Evolutionary conservation across 768 basidiomycete genomes (phyloP), one percentile per base, ranked within the genome.

Genomic region (Gymnopilus junonius): DNA sequence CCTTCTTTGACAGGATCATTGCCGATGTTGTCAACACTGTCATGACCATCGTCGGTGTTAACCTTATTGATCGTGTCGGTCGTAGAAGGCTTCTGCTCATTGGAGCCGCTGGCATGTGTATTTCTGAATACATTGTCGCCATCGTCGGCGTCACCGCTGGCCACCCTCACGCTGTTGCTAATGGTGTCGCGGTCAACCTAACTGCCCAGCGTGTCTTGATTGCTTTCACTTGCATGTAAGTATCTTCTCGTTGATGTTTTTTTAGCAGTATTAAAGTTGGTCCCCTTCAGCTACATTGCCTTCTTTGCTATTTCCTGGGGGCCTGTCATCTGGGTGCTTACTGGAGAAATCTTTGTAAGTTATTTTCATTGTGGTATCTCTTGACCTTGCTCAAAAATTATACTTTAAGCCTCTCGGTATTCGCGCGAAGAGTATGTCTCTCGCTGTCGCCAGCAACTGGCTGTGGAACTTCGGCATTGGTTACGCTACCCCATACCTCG

Each of bases 391-490:
- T 15, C 57, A 56, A 25, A 7, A 8, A 5, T 20, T n/a, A 10
- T 61, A 8, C 14, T 40, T 17, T 17, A 31, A 71, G 70, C 90
- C 91, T 39, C 87, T 91, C 62, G 83, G 85, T 64, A 83, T 94
- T 71, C 90, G 92, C 73, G 88, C 90, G 34, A 91, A 92, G 77
- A 89, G 85, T 60, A 88, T 94, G 80, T 90, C 85, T 6, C 84
- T 94, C 63, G 84, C 88, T 20, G 83, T 85, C 59, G 76, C 75
- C 34, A 72, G 71, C 55, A 80, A 79, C 71, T 80, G 81, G 81
- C 77, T 91, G 51, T 93, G 90, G 90, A 93, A 94, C 78, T 91
- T 88, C 65, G 89, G 80, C 65, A 90, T 92, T 69, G 84, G 83
- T 59, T 81, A 82, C 72, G 82, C 83, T 20, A 81, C 82, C 1